These are phyloP conservation scores for Dactylonectria estremocensis DNA, from an alignment of 2,329 filamentous ascomycete species.

Conservation along the genomic window DNA sequence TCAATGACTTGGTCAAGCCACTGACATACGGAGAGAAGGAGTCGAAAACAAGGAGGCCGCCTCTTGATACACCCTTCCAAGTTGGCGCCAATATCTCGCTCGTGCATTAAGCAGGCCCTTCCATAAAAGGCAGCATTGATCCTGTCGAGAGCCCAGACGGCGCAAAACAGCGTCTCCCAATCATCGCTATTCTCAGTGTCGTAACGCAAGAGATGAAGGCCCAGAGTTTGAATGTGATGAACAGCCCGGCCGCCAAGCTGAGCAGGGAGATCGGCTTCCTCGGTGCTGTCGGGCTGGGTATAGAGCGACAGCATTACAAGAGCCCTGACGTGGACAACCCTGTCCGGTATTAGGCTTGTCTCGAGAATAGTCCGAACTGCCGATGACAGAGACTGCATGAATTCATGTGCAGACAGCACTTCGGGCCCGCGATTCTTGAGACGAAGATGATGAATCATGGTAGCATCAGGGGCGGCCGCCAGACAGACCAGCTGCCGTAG, in stretches of 20 bases:
- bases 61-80: constrained; percentile 65
- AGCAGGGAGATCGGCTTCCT: constrained; percentile 69
- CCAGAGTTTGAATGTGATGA: constrained; percentile 70
- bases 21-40: constrained; percentile 69
- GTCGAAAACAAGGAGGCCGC: constrained; percentile 69
- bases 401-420: constrained; percentile 62
- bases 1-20: constrained; percentile 73
- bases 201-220: constrained; percentile 66
- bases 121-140: constrained; percentile 74
- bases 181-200: constrained; percentile 58
- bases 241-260: constrained; percentile 68
- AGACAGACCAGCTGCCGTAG: constrained; percentile 70
- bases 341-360: constrained; percentile 67
- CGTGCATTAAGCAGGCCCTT: constrained; percentile 72
- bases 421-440: constrained; percentile 57
- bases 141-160: constrained; percentile 73
- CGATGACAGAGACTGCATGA: constrained; percentile 63
- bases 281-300: constrained; percentile 67
- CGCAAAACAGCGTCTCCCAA: constrained; percentile 68
- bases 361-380: constrained; percentile 66
- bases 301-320: constrained; percentile 71
- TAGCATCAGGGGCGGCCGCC: constrained; percentile 66
- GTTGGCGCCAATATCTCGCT: constrained; percentile 71
- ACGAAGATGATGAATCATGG: constrained; percentile 61
- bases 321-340: constrained; percentile 69